Evolutionary conservation across 257 asterid genomes (phyloP).

Genomic region (Vinca minor): DNA sequence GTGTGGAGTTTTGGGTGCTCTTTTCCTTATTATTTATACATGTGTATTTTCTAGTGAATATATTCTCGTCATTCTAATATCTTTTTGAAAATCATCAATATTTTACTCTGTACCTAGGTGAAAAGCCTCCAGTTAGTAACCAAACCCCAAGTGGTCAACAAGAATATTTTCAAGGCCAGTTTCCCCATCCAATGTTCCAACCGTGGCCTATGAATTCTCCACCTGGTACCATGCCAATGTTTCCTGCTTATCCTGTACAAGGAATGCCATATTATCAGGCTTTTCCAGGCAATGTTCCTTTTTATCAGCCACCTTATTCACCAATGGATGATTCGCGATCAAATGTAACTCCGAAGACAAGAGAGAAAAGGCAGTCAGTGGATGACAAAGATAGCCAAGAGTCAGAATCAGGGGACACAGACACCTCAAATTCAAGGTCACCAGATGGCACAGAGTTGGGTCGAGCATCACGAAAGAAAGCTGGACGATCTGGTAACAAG

Average conservation of each 20-base stretch:
- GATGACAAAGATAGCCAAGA: conserved; percentile 44
- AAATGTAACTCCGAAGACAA: conserved; percentile 30
- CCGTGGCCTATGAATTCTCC: conserved; percentile 75
- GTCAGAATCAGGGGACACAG: conserved; percentile 34
- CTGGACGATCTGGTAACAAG: conserved; percentile 32
- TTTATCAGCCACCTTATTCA: conserved; percentile 56
- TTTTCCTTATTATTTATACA: background rate
- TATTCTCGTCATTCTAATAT: background rate
- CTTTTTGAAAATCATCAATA: background rate
- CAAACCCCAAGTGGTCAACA: conserved; percentile 49
- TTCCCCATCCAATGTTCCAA: conserved; percentile 62
- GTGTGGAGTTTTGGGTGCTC: background rate
- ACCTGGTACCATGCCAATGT: conserved; percentile 53
- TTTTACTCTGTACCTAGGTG: conserved; percentile 29
- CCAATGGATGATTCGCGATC: conserved; percentile 45
- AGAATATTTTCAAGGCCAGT: conserved; percentile 63
- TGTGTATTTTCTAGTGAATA: background rate
- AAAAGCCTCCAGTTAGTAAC: conserved; percentile 37
- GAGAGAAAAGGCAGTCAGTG: conserved; percentile 38
- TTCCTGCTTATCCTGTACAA: conserved; percentile 78
- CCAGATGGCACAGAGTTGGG: conserved; percentile 31
- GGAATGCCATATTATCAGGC: conserved; percentile 85
- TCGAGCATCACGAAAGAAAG: conserved; percentile 34
- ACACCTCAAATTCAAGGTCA: conserved; percentile 18
- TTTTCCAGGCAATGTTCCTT: conserved; percentile 52